phyloP scores from a whole-genome alignment of 805 yeast species.

The Yarrowia sp. region DNA sequence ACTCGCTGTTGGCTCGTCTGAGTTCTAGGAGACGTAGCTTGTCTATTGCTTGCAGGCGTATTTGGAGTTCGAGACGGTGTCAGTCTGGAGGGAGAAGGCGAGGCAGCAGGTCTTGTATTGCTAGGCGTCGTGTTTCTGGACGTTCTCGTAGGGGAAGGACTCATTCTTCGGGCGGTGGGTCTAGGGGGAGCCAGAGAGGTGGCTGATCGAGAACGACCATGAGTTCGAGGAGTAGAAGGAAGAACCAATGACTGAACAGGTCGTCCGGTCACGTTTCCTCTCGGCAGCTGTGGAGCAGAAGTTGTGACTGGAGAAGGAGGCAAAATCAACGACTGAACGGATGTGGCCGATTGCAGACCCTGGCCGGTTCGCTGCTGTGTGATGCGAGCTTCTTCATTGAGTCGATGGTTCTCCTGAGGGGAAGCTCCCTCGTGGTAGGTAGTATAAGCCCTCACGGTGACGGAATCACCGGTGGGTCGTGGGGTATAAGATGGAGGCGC shows the following conservation, averaged over 20 bases:
- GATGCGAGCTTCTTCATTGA: not conserved
- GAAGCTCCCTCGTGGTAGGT: conserved; percentile 35
- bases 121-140: not conserved
- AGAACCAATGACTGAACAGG: conserved; percentile 25
- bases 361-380: conserved; percentile 10
- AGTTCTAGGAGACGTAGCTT: not conserved
- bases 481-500: conserved; percentile 30
- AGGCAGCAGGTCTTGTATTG: conserved; percentile 23
- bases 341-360: conserved; percentile 9
- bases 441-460: conserved; percentile 27
- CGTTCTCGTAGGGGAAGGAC: conserved; percentile 11
- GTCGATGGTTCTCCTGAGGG: conserved; percentile 28
- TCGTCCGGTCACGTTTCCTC: conserved; percentile 1
- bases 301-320: not conserved
- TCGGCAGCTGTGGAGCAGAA: not conserved
- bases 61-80: conserved; percentile 16
- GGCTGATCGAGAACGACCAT: conserved; percentile 10
- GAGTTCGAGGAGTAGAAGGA: not conserved
- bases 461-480: conserved; percentile 19
- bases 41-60: conserved; percentile 1
- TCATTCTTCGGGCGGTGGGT: conserved; percentile 16
- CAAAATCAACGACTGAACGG: conserved; percentile 17
- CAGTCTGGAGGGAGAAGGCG: conserved; percentile 8
- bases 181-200: conserved; percentile 6
- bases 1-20: not conserved